Evolutionary conservation across 2,329 filamentous ascomycete species (phyloP), one percentile per base, ranked within the genome.

Genomic region (Rosellinia necatrix): DNA sequence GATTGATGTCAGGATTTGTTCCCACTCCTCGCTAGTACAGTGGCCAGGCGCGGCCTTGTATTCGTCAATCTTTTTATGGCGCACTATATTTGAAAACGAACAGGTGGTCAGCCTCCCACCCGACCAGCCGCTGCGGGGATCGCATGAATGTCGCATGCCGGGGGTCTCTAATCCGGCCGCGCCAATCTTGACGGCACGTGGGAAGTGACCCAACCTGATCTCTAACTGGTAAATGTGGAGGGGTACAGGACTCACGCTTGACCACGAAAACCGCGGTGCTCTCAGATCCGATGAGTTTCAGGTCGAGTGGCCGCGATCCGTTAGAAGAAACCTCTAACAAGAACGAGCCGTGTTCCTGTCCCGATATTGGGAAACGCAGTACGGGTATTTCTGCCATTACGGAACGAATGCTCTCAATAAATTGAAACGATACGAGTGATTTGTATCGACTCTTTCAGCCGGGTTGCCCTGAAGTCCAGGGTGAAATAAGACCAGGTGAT

Each of bases 241-340:
- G 27, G 34, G 29, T 41, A 10, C 41, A 21, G 15, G 61, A 78
- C 83, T 79, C 76, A 87, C 85, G 72, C 59, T 78, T 78, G 53
- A 78, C 72, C 37, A 78, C 75, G 71, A 86, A 90, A 6, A 85
- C 80, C 43, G 78, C 79, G 53, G 82, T 79, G 51, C 84, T 83
- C 65, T 92, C 88, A 25, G 88, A 91, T 29, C 82, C 88, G 29
- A 87, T 77, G 25, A 92, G 71, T 68, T 84, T 85, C 42, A 90
- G 71, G 70, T 91, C 86, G 25, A 91, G 74, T 1, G 80, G 78
- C 54, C 77, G 78, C 30, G 76, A 73, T 32, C 75, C 76, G 52
- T 71, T 78, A 19, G 80, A 74, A 2, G 76, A 76, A 53, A 86
- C 80, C 64, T 89, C 80, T 15, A 89, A 68, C 19, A 92, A 77